Evolutionary conservation across 306 rosid species (phyloP).

Genomic region (Neltuma alba): DNA sequence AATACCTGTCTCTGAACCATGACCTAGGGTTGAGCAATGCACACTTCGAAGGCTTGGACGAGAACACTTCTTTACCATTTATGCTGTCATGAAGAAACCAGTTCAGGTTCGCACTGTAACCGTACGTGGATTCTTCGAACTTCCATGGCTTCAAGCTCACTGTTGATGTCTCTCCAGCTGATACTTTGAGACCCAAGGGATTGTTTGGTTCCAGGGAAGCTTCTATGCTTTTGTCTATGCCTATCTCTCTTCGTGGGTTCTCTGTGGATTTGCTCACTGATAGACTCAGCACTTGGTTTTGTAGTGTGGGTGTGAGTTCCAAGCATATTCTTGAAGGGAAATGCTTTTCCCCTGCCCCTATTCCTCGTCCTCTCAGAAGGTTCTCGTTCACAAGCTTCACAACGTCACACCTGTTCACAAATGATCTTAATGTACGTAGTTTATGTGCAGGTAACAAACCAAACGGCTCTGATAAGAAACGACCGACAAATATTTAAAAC

Average conservation of each 20-base stretch:
- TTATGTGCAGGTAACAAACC: too few species aligned
- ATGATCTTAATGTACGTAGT: background rate
- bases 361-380: constrained; percentile 71
- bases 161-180: constrained; percentile 68
- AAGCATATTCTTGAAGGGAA: constrained; percentile 83
- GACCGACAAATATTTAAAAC: too few species aligned
- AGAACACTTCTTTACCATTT: constrained; percentile 79
- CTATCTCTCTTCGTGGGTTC: constrained; percentile 68
- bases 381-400: constrained; percentile 65
- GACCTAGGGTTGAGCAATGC: constrained; percentile 72
- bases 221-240: constrained; percentile 66
- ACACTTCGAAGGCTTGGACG: constrained; percentile 72
- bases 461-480: too few species aligned
- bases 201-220: constrained; percentile 70
- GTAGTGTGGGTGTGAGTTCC: constrained; percentile 75
- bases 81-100: constrained; percentile 84
- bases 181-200: constrained; percentile 59
- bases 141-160: constrained; percentile 85
- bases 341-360: constrained; percentile 73
- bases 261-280: constrained; percentile 89
- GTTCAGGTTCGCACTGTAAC: constrained; percentile 75
- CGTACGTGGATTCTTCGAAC: constrained; percentile 76
- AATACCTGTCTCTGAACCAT: constrained; percentile 81
- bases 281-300: constrained; percentile 62
- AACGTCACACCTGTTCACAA: constrained; percentile 61